Percentiles rank a stretch among this genome's conserved stretches.
phyloP scores from a whole-genome alignment of 306 rosid species.

The Comarum palustre region DNA sequence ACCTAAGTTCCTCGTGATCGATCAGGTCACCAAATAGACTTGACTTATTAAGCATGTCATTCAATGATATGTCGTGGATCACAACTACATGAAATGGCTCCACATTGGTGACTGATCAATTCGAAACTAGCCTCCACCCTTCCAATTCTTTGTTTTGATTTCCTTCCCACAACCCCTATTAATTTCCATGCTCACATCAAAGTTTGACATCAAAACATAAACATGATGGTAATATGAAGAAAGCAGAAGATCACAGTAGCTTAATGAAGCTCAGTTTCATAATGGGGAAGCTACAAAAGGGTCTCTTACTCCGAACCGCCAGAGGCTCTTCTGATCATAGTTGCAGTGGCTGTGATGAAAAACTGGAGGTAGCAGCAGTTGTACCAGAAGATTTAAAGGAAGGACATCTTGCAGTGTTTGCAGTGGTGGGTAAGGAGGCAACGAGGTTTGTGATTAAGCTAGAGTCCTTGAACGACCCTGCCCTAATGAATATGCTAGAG shows the following conservation, averaged over 20 bases:
- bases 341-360: conserved; percentile 16
- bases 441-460: conserved; percentile 53
- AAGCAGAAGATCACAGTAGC: background rate
- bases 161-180: background rate
- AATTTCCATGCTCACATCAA: background rate
- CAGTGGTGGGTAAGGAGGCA: conserved; percentile 46
- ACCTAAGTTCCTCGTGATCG: background rate
- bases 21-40: background rate
- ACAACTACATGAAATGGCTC: conserved; percentile 5
- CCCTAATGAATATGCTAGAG: conserved; percentile 49
- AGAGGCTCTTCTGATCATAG: conserved; percentile 24
- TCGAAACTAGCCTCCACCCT: background rate
- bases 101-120: background rate
- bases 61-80: background rate
- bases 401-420: conserved; percentile 60
- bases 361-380: conserved; percentile 17
- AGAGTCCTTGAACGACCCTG: conserved; percentile 48
- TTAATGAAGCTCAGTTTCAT: conserved; percentile 31
- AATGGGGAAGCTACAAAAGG: conserved; percentile 38
- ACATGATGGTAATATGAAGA: background rate
- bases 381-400: conserved; percentile 43
- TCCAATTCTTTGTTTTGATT: background rate
- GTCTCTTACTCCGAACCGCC: conserved; percentile 29
- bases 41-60: background rate
- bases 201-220: background rate